Conservation (phyloP, 257 asterid genomes). For the Nicotiana paniculata region DNA sequence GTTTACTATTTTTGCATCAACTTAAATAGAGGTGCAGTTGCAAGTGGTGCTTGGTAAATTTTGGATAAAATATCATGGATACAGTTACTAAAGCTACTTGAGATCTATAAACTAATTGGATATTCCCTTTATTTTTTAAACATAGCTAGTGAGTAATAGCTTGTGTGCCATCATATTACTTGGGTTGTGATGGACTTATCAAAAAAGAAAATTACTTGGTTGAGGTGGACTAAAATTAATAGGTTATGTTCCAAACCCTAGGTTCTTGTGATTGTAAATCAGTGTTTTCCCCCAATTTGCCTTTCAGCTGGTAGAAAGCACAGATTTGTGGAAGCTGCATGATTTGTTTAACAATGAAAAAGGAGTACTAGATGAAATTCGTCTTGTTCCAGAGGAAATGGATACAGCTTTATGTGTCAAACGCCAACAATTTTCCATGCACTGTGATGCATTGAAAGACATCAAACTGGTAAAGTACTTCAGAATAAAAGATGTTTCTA, state of each 20-base stretch:
- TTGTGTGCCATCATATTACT: not conserved
- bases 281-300: not conserved
- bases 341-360: conserved; percentile 61
- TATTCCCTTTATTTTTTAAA: not conserved
- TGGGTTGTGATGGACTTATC: not conserved
- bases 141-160: not conserved
- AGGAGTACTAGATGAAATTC: conserved; percentile 54
- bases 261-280: not conserved
- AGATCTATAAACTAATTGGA: not conserved
- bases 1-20: not conserved
- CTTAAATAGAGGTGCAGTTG: not conserved
- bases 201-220: not conserved
- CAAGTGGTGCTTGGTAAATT: not conserved
- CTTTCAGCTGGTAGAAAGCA: conserved; percentile 78
- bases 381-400: conserved; percentile 63
- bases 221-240: not conserved
- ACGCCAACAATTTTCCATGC: conserved; percentile 71
- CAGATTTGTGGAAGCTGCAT: conserved; percentile 56
- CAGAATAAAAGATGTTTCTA: not conserved
- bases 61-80: not conserved
- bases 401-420: conserved; percentile 40
- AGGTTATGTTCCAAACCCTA: not conserved
- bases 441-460: conserved; percentile 72
- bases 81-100: not conserved
- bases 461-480: conserved; percentile 54